These are phyloP conservation scores for Oenanthe sinensis DNA, from an alignment of 129 eudicot genomes.

Conservation along the genomic window DNA sequence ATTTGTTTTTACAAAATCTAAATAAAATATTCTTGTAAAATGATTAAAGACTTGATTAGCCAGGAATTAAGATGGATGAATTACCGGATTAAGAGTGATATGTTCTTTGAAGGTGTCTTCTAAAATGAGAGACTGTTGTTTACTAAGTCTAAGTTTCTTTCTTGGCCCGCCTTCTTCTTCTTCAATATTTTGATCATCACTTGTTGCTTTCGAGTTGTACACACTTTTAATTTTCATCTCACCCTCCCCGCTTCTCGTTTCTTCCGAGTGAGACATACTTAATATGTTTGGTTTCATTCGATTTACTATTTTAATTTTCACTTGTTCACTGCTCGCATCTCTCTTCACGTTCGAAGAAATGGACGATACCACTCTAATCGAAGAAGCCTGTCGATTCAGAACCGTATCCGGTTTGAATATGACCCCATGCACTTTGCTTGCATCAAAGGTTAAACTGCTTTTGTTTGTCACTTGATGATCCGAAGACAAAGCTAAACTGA, in stretches of 20 bases:
- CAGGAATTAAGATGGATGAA: background rate
- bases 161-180: constrained; percentile 24
- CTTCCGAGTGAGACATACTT: background rate
- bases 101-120: constrained; percentile 65
- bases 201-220: background rate
- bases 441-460: background rate
- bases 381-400: constrained; percentile 20
- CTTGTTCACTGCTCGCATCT: constrained; percentile 24
- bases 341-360: constrained; percentile 37
- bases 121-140: constrained; percentile 46
- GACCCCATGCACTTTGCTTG: constrained; percentile 10
- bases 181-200: constrained; percentile 23
- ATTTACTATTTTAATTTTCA: constrained; percentile 1
- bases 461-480: background rate
- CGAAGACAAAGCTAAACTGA: constrained; percentile 26
- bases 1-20: too few relatives aligned
- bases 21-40: background rate
- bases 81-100: constrained; percentile 56
- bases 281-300: background rate
- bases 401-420: background rate
- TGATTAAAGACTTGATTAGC: background rate
- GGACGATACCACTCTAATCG: constrained; percentile 21
- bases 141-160: constrained; percentile 55
- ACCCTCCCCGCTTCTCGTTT: background rate
- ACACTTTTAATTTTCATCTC: background rate